Conservation (phyloP, 805 yeast genomes). For the Isabelozyma pseudorhagii region DNA sequence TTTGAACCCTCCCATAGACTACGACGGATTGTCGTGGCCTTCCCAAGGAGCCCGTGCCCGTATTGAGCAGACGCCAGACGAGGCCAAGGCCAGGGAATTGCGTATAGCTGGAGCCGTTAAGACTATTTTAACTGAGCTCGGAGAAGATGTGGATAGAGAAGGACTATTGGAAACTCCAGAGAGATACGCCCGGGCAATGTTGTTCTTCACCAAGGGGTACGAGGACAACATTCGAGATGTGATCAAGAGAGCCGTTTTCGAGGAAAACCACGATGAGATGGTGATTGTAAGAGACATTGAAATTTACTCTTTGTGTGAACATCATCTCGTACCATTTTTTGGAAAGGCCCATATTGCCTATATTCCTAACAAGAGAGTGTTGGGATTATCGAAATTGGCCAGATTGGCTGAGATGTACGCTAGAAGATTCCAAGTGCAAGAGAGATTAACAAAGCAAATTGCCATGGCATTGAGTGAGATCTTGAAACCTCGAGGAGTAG, state of each 20-base stretch:
- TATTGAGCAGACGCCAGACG: constrained; percentile 65
- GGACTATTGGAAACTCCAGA: constrained; percentile 94
- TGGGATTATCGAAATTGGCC: constrained; percentile 91
- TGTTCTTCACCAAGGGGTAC: constrained; percentile 93
- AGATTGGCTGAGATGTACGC: constrained; percentile 96
- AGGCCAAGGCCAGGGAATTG: constrained; percentile 59
- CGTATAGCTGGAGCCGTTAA: constrained; percentile 85
- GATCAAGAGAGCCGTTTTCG: constrained; percentile 91
- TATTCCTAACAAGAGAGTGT: constrained; percentile 89
- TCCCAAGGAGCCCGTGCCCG: constrained; percentile 78
- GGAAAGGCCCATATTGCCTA: constrained; percentile 99
- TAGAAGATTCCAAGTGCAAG: constrained; percentile 96
- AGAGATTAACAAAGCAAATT: constrained; percentile 92
- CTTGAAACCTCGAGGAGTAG: constrained; percentile 92
- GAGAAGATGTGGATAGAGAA: constrained; percentile 86
- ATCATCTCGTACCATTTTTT: constrained; percentile 94
- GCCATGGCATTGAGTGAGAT: constrained; percentile 94
- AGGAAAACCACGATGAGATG: constrained; percentile 99
- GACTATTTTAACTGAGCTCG: constrained; percentile 74
- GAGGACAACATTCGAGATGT: constrained; percentile 92
- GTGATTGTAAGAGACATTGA: constrained; percentile 95
- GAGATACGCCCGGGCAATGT: constrained; percentile 94
- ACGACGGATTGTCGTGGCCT: constrained; percentile 94
- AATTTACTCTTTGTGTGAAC: constrained; percentile 91
- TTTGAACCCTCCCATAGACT: constrained; percentile 79